These are phyloP conservation scores for Scedosporium minutisporum DNA, from an alignment of 2,329 filamentous ascomycete species.

Conservation along the genomic window DNA sequence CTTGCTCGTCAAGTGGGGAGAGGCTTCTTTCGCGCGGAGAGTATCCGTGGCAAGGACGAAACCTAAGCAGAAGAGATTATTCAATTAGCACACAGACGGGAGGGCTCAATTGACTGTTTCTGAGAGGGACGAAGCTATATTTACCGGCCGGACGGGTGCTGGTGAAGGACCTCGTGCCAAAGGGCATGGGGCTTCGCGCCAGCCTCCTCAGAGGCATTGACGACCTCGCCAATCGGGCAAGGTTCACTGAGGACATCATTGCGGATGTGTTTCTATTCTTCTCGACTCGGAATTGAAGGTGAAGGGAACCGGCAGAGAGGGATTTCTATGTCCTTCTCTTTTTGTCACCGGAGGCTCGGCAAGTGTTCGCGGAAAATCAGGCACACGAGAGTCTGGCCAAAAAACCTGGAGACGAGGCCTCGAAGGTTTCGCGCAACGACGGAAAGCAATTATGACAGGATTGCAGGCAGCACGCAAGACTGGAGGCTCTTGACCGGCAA, in stretches of 20 bases:
- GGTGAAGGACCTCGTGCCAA: constrained; percentile 61
- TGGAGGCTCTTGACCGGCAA: constrained; percentile 2
- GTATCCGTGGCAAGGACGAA: constrained; percentile 79
- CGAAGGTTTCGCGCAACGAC: not conserved
- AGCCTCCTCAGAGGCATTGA: constrained; percentile 56
- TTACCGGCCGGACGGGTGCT: constrained; percentile 71
- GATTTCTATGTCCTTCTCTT: not conserved
- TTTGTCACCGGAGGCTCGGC: not conserved
- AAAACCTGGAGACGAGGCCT: not conserved
- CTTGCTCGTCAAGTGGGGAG: constrained; percentile 75
- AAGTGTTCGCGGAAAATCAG: not conserved
- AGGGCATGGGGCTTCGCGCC: constrained; percentile 37
- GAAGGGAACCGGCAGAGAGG: not conserved
- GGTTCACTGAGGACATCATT: constrained; percentile 31
- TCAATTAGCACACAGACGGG: not conserved
- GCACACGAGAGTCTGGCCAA: not conserved
- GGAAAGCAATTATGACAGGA: not conserved
- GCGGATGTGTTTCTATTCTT: not conserved
- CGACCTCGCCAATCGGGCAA: constrained; percentile 22
- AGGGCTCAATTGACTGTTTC: not conserved
- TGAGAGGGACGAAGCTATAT: not conserved
- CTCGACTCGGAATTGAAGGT: not conserved
- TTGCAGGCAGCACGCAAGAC: not conserved
- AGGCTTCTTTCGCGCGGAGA: constrained; percentile 87
- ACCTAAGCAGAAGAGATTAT: constrained; percentile 37